Evolutionary conservation across 768 basidiomycete species (phyloP).

Genomic region (Leucocoprinus birnbaumii): DNA sequence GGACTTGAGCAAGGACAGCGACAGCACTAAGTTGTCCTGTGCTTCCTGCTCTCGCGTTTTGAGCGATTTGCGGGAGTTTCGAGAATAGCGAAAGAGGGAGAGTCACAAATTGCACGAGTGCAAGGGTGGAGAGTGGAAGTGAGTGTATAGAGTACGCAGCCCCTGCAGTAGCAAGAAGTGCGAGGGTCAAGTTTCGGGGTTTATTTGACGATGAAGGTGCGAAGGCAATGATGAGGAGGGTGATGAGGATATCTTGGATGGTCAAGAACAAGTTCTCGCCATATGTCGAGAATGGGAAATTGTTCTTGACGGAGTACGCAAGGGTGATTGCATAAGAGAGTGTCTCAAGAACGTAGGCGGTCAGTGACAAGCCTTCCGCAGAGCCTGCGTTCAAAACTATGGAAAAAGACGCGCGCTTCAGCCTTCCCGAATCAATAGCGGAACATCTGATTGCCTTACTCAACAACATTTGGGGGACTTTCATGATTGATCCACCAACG

Average conservation of each 20-base stretch:
- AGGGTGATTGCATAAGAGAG: constrained; percentile 87
- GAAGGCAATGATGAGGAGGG: constrained; percentile 80
- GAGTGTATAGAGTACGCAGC: constrained; percentile 37
- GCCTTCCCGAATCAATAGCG: background rate
- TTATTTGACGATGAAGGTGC: constrained; percentile 31
- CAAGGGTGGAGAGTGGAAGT: constrained; percentile 48
- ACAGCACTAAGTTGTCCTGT: constrained; percentile 96
- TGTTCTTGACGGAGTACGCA: constrained; percentile 80
- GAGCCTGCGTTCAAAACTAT: constrained; percentile 71
- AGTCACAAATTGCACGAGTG: constrained; percentile 78
- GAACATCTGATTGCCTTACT: constrained; percentile 45
- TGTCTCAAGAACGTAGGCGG: constrained; percentile 89
- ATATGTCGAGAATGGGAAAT: constrained; percentile 95
- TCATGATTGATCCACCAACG: constrained; percentile 90
- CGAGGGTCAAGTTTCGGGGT: constrained; percentile 30
- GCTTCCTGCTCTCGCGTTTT: constrained; percentile 70
- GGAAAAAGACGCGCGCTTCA: constrained; percentile 7
- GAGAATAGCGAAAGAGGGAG: constrained; percentile 91
- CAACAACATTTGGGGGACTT: constrained; percentile 89
- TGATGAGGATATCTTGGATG: constrained; percentile 84
- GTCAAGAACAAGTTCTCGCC: constrained; percentile 96
- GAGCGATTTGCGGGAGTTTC: constrained; percentile 90
- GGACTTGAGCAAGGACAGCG: constrained; percentile 84
- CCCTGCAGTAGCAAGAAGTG: constrained; percentile 25
- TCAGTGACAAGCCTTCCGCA: constrained; percentile 83